Evolutionary conservation across 768 basidiomycete species (phyloP), one percentile per base, ranked within the genome.

Genomic region (Collybiopsis confluens): DNA sequence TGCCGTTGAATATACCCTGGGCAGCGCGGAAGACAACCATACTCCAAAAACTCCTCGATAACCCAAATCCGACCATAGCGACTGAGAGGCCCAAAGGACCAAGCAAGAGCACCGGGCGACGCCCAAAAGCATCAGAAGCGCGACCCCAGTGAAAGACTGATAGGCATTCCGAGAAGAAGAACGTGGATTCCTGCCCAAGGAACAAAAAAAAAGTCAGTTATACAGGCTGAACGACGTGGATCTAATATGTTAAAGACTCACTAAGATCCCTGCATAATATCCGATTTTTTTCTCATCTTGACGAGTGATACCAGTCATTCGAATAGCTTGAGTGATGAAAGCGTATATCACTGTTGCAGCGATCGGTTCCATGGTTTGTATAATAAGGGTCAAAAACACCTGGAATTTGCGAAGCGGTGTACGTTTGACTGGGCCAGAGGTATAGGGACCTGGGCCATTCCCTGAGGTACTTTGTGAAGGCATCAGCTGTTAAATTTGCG

Each of bases 211-310:
- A 33, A 18, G 10, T 9, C 4, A 18, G 7, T 45, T 13, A 26
- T 11, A 20, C 37, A n/a, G 16, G 3, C 23, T 9, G 10, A 37
- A 37, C 38, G 35, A 35, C 21, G 16, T 20, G 27, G 18, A 26
- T 16, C 21, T 33, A 44, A 33, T 3, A 6, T 23, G 13, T 35
- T 49, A 33, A 33, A 5, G 6, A 61, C 69, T 56, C 46, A 77
- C 78, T 27, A 80, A 72, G 30, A 79, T 51, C 5, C 77, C 77
- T 44, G 75, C 77, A 63, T 74, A 80, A 59, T 78, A 79, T 0
- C 77, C 76, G 3, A 70, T 76, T 50, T 68, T 73, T 2, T 61
- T 65, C 54, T 77, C 77, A 51, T 78, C 73, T 4, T 76, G 75
- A 4, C 65, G 59, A 8, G 72, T 77, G 7, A 78, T 65, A 0